These are phyloP conservation scores for Phoenix dactylifera DNA, from an alignment of 176 grass and related monocot genomes.

Conservation along the genomic window DNA sequence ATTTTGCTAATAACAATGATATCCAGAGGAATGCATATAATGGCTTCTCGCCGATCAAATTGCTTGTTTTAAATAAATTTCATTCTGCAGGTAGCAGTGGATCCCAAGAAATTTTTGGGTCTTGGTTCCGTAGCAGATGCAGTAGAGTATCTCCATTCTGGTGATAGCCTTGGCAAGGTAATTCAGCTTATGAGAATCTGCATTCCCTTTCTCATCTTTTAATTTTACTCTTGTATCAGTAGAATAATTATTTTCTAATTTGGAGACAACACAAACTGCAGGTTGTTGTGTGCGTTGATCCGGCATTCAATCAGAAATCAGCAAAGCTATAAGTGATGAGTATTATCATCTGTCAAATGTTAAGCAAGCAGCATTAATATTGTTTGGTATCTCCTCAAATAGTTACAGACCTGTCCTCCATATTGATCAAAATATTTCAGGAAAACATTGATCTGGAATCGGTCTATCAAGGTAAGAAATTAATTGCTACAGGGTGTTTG, in stretches of 20 bases:
- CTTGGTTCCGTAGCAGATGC: constrained; percentile 79
- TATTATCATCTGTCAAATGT: too few species aligned
- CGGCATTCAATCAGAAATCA: constrained; percentile 33
- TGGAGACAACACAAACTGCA: constrained; percentile 19
- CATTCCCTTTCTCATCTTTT: neutral
- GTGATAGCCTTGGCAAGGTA: constrained; percentile 91
- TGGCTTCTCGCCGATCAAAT: neutral
- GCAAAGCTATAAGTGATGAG: constrained; percentile 41
- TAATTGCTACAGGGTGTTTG: too few species aligned
- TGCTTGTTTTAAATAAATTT: neutral
- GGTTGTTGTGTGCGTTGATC: constrained; percentile 81
- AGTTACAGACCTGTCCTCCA: too few species aligned
- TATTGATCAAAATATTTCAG: too few species aligned
- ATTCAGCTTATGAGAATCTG: neutral
- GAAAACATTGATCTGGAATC: too few species aligned
- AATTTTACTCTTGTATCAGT: constrained; percentile 1
- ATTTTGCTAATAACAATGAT: too few species aligned
- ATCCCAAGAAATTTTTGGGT: constrained; percentile 70
- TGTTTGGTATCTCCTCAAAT: too few species aligned
- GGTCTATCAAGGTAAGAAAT: too few species aligned
- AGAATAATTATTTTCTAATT: neutral
- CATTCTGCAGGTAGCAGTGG: constrained; percentile 54
- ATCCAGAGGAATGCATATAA: too few species aligned
- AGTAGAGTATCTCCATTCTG: constrained; percentile 94
- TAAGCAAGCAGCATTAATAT: too few species aligned